phyloP scores from a whole-genome alignment of 768 basidiomycete species.

The Podaxis sp. region DNA sequence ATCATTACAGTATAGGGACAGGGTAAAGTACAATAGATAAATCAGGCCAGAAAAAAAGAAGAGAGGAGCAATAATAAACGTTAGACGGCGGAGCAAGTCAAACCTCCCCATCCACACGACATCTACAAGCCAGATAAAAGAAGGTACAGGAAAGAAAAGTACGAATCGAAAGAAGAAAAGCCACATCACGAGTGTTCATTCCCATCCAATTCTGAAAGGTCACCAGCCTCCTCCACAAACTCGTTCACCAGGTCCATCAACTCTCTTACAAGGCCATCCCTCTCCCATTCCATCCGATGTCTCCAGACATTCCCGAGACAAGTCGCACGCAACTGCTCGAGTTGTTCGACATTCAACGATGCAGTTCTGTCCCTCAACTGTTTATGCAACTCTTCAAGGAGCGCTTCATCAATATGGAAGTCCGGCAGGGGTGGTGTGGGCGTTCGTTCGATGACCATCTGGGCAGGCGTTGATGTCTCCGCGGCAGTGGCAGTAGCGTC shows the following conservation, averaged over 20 bases:
- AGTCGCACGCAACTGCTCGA: slow-evolving; percentile 90
- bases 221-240: slow-evolving; percentile 67
- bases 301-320: slow-evolving; percentile 84
- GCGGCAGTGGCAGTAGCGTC: slow-evolving; percentile 15
- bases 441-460: slow-evolving; percentile 56
- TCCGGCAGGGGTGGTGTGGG: slow-evolving; percentile 79
- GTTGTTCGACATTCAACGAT: slow-evolving; percentile 76
- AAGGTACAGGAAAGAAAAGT: background rate
- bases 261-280: slow-evolving; percentile 62
- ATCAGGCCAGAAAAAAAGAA: background rate
- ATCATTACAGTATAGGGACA: background rate
- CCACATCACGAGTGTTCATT: background rate
- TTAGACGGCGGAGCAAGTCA: background rate
- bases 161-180: background rate
- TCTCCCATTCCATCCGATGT: slow-evolving; percentile 80
- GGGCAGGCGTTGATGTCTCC: slow-evolving; percentile 22
- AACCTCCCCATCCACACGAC: background rate
- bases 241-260: slow-evolving; percentile 54
- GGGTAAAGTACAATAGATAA: background rate
- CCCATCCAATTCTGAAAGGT: slow-evolving; percentile 10
- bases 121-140: background rate
- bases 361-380: slow-evolving; percentile 55
- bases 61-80: background rate
- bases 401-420: slow-evolving; percentile 61
- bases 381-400: slow-evolving; percentile 47